Percentiles rank a stretch among this genome's conserved stretches.
Conservation (phyloP, 2,329 filamentous ascomycete species). For the Hyphodiscus sp. region DNA sequence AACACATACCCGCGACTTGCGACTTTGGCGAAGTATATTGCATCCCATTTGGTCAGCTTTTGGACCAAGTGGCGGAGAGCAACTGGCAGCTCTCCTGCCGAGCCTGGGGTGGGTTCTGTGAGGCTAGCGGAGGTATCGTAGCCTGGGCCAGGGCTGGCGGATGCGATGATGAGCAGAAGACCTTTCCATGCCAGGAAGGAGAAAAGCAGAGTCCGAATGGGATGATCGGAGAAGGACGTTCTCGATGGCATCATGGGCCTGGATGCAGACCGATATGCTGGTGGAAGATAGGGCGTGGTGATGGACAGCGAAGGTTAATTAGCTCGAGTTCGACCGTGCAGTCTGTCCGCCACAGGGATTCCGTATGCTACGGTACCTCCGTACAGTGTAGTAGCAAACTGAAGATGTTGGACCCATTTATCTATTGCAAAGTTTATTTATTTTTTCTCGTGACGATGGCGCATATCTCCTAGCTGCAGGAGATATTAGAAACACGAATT, state of each 20-base stretch:
- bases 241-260: conserved; percentile 12
- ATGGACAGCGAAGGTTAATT: background rate
- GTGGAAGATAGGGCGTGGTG: background rate
- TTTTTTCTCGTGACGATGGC: too few relatives aligned
- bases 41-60: conserved; percentile 72
- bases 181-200: conserved; percentile 60
- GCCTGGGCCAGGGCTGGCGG: conserved; percentile 47
- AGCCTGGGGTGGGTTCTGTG: conserved; percentile 31
- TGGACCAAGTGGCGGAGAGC: conserved; percentile 15
- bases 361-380: too few relatives aligned
- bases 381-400: too few relatives aligned
- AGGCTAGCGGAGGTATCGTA: conserved; percentile 74
- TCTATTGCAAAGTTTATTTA: too few relatives aligned
- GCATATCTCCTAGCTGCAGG: too few relatives aligned
- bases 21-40: conserved; percentile 64
- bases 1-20: conserved; percentile 60
- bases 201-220: conserved; percentile 17
- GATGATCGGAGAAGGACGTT: conserved; percentile 14
- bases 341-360: too few relatives aligned
- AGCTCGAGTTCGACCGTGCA: too few relatives aligned
- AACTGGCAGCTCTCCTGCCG: conserved; percentile 13
- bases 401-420: too few relatives aligned
- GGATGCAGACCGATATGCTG: background rate
- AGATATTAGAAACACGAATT: too few relatives aligned
- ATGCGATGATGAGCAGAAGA: conserved; percentile 56